Conservation (phyloP, 345 rosid species). For the Syzygium aqueum region DNA sequence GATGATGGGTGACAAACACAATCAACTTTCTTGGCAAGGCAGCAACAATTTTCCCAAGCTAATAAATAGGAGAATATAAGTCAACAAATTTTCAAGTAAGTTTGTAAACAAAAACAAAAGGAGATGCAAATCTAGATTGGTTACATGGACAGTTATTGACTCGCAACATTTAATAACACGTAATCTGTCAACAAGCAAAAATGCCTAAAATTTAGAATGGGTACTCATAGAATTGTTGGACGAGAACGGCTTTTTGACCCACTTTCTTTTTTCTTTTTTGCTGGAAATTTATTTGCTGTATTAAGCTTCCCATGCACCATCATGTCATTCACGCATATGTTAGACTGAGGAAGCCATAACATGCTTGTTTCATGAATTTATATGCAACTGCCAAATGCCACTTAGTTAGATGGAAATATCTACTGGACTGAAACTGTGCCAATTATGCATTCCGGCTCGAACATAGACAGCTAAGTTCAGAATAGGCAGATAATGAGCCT, state of each 20-base stretch:
- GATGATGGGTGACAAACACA: constrained; percentile 85
- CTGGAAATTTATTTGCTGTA: not conserved
- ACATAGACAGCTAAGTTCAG: not conserved
- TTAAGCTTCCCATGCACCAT: not conserved
- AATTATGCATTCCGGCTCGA: not conserved
- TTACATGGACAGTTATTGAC: not conserved
- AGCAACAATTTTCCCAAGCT: constrained; percentile 63
- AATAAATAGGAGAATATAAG: constrained; percentile 13
- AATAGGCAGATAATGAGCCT: not conserved
- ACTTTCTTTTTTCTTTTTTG: not conserved
- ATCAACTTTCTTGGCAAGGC: constrained; percentile 66
- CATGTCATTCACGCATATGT: not conserved
- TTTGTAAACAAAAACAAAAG: not conserved
- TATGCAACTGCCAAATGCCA: not conserved
- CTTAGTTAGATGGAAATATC: not conserved
- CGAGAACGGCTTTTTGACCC: not conserved
- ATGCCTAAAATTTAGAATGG: not conserved
- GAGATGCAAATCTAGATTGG: not conserved
- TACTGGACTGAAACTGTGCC: not conserved
- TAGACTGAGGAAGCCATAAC: not conserved
- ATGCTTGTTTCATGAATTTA: not conserved
- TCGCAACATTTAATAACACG: not conserved
- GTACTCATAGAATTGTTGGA: not conserved
- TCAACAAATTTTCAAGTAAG: constrained; percentile 1
- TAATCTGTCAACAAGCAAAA: not conserved